A percentile compares a stretch with the other conserved stretches of the same genome.
phyloP scores from a whole-genome alignment of 768 basidiomycete species.

The Suillus alpinus region DNA sequence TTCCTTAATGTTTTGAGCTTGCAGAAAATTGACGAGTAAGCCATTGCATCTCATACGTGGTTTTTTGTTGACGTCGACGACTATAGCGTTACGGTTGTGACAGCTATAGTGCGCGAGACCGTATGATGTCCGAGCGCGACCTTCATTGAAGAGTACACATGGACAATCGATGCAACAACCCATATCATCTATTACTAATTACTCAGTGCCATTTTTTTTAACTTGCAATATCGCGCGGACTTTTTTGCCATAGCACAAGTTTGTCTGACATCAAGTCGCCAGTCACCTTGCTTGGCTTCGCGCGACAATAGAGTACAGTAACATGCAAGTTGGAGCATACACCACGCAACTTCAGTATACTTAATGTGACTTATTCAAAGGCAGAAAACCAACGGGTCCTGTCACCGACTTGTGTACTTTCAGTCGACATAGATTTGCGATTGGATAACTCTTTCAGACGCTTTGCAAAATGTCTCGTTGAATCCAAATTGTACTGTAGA shows the following conservation, averaged over 20 bases:
- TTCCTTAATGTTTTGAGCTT: slow-evolving; percentile 6
- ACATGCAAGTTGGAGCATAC: neutral
- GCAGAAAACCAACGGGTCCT: neutral
- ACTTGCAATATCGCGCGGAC: neutral
- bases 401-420: neutral
- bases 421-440: neutral
- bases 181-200: neutral
- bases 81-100: slow-evolving; percentile 66
- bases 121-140: slow-evolving; percentile 11
- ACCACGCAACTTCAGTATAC: too few relatives aligned
- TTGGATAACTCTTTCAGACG: neutral
- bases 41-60: slow-evolving; percentile 8
- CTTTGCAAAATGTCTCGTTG: neutral
- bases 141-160: neutral
- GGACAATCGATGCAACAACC: neutral
- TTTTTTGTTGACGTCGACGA: slow-evolving; percentile 12
- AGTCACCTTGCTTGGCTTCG: neutral
- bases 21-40: slow-evolving; percentile 83
- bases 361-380: neutral
- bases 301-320: neutral
- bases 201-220: neutral
- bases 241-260: neutral
- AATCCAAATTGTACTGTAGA: too few relatives aligned
- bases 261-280: neutral
- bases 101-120: slow-evolving; percentile 66